Conservation (phyloP, 2,329 filamentous ascomycete genomes). For the Botrytis byssoidea region DNA sequence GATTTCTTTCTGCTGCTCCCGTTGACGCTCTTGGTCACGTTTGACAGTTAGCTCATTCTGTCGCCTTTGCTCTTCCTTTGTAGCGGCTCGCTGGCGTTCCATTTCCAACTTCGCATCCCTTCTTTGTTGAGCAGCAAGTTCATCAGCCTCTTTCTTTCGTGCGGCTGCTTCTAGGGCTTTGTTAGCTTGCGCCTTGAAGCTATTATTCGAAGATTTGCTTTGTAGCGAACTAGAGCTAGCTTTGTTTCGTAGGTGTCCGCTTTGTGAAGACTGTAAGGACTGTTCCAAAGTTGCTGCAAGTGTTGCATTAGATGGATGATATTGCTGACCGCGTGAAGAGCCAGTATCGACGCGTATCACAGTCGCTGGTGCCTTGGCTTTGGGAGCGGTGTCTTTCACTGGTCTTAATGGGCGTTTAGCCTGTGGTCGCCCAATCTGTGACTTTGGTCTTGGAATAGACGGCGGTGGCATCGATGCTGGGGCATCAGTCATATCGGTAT, state of each 20-base stretch:
- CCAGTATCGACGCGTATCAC: slow-evolving; percentile 70
- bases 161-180: slow-evolving; percentile 74
- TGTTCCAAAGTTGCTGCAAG: slow-evolving; percentile 60
- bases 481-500: slow-evolving; percentile 57
- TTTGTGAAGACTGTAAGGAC: slow-evolving; percentile 47
- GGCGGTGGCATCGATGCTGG: slow-evolving; percentile 58
- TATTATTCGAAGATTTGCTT: slow-evolving; percentile 47
- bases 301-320: slow-evolving; percentile 57
- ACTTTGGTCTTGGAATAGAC: slow-evolving; percentile 53
- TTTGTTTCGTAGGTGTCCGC: slow-evolving; percentile 55
- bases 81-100: slow-evolving; percentile 70
- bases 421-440: slow-evolving; percentile 49
- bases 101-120: slow-evolving; percentile 78
- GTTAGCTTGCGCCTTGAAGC: slow-evolving; percentile 65
- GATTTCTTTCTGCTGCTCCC: slow-evolving; percentile 45
- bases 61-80: slow-evolving; percentile 63
- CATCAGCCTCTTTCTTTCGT: slow-evolving; percentile 81
- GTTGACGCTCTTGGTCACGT: slow-evolving; percentile 56
- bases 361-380: slow-evolving; percentile 64
- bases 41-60: slow-evolving; percentile 60
- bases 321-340: slow-evolving; percentile 62
- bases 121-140: slow-evolving; percentile 74
- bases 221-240: slow-evolving; percentile 50
- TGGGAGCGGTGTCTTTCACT: slow-evolving; percentile 56
- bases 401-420: slow-evolving; percentile 62